Evolutionary conservation across 345 rosid species (phyloP), one percentile per base, ranked within the genome.

Genomic region (Limnanthes douglasii): DNA sequence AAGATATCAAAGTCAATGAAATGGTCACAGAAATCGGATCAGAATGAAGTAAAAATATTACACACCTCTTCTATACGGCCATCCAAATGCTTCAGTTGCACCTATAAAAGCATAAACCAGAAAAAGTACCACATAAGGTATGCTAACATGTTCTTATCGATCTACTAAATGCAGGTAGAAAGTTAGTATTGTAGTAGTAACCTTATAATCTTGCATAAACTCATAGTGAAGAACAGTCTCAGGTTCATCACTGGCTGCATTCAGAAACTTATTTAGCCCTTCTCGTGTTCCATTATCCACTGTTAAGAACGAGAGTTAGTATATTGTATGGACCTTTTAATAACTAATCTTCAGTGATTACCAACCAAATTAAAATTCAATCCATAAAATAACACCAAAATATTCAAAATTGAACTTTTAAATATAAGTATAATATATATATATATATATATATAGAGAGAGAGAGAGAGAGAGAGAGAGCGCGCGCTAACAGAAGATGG

Each of bases 121-220:
- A 36, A 40, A 41, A 51, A 48, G 19, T 15, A 52, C 11, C 22
- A 8, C 7, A 37, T 18, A 33, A 41, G 47, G 21, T 31, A 29
- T 25, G 21, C 30, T 28, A 23, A 21, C 12, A 15, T n/a, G 13
- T 2, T 30, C 1, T 30, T 2, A 12, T 26, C 11, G 30, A 26
- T 9, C 11, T 12, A 2, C 11, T 2, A 9, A 9, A 26, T 26
- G 2, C 17, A 45, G 12, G 24, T 16, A 10, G 11, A 43, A 48
- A 42, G 25, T 11, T 38, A 36, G 10, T 34, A 26, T 27, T 7
- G n/a, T n/a, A 26, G 43, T 15, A 53, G 32, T 42, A 50, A 83
- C 95, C 97, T 88, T 88, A 68, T 83, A 88, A 59, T 88, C 97
- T 68, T 86, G 97, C 97, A 86, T 86, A 59, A 82, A 86, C 70